Percentiles rank a stretch among this genome's conserved stretches.
Conservation (phyloP, 2,329 filamentous ascomycete genomes). For the Stenocarpella maydis region DNA sequence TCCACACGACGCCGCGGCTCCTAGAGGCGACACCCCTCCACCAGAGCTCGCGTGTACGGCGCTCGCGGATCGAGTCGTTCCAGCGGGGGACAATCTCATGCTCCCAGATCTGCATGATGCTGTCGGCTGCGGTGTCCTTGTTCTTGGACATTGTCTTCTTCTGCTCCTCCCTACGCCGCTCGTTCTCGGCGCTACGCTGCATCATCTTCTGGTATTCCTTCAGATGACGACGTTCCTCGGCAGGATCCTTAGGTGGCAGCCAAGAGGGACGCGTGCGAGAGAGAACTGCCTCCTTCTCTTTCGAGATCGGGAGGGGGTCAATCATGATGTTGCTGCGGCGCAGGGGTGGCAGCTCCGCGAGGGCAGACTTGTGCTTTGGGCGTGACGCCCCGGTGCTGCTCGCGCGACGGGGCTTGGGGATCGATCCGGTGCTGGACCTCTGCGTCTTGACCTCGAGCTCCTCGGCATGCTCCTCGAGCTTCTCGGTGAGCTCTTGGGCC, state of each 20-base stretch:
- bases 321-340: slow-evolving; percentile 83
- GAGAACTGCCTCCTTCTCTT: slow-evolving; percentile 85
- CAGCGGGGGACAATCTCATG: slow-evolving; percentile 79
- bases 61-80: slow-evolving; percentile 73
- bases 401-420: slow-evolving; percentile 46
- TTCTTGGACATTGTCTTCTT: slow-evolving; percentile 59
- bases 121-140: slow-evolving; percentile 63
- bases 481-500: slow-evolving; percentile 77
- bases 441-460: slow-evolving; percentile 60
- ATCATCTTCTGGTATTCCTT: slow-evolving; percentile 88
- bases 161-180: slow-evolving; percentile 65
- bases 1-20: slow-evolving; percentile 75
- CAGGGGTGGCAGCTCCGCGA: slow-evolving; percentile 74
- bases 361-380: slow-evolving; percentile 68
- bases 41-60: slow-evolving; percentile 78
- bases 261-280: slow-evolving; percentile 83
- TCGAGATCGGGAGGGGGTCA: slow-evolving; percentile 82
- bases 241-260: slow-evolving; percentile 86
- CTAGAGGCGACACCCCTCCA: slow-evolving; percentile 81
- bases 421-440: slow-evolving; percentile 48
- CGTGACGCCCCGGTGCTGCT: slow-evolving; percentile 52
- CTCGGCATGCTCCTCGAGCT: slow-evolving; percentile 80
- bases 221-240: slow-evolving; percentile 89
- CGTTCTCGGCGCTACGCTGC: slow-evolving; percentile 66
- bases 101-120: slow-evolving; percentile 74